Evolutionary conservation across 495 filamentous ascomycete species (phyloP), one percentile per base, ranked within the genome.

Genomic region (Aspergillus nanangensis): DNA sequence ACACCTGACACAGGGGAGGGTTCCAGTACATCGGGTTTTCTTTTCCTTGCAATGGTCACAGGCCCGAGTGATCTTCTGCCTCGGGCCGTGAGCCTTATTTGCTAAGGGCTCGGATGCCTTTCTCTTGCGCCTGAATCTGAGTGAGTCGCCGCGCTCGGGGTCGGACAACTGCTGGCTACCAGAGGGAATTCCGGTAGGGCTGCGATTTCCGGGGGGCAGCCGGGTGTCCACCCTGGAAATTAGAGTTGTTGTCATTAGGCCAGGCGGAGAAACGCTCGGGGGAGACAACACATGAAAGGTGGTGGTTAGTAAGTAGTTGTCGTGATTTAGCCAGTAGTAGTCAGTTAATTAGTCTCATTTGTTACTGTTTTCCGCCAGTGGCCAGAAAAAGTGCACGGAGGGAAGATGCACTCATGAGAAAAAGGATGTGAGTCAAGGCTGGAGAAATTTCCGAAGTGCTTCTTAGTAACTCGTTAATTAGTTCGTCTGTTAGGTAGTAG

Each of bases 11-110:
- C 71, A 75, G 1, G 71, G 70, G n/a, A 71, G 35, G 2, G 70
- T 73, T 22, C 71, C 71, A 0, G 64, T 72, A 39, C 71, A 75
- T 20, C 62, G 60, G 3, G 69, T 71, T 51, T 75, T 75, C 50
- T 71, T 72, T 15, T 59, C 48, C 56, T 75, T 75, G 57, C 71
- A 75, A 27, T 57, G 63, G 52, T 75, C 71, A 55, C 71, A 75
- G 33, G 71, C 71, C 38, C 71, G 51, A 27, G 70, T 75, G 45
- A 72, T 72, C 45, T 70, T 69, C 40, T 66, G 67, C n/a, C 68
- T 66, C 24, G 47, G 47, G 5, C 38, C 53, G 40, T 45, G 47
- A 24, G 44, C 43, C 35, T 58, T 66, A 42, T 50, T 56, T 11
- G 55, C 21, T 11, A 43, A 29, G n/a, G 54, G 32, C 13, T 57